A percentile compares a stretch with the other conserved stretches of the same genome.
Evolutionary conservation across 495 filamentous ascomycete genomes (phyloP).

Genomic region (Pyrenopolyporus hunteri): DNA sequence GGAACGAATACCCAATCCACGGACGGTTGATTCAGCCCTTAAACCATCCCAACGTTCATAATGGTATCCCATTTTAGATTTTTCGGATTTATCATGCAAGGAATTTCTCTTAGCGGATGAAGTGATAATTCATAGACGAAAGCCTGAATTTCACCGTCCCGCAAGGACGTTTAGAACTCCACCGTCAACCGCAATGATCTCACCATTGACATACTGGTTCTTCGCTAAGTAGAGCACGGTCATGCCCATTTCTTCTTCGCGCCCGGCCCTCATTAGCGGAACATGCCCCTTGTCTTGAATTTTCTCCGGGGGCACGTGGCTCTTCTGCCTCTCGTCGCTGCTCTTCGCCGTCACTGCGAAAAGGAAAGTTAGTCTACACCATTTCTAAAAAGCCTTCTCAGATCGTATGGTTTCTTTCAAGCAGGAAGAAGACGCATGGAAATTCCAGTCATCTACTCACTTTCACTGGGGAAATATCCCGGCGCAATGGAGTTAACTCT

Average conservation of each 20-base stretch:
- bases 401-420: neutral
- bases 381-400: too few species aligned
- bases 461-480: constrained; percentile 67
- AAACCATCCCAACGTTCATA: too few species aligned
- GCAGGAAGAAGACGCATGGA: neutral
- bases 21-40: too few species aligned
- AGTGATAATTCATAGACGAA: too few species aligned
- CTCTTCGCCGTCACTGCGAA: constrained; percentile 60
- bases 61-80: too few species aligned
- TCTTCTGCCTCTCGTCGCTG: constrained; percentile 62
- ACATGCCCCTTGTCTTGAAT: constrained; percentile 58
- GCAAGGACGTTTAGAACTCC: constrained; percentile 54
- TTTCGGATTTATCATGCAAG: too few species aligned
- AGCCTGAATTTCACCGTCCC: constrained; percentile 37
- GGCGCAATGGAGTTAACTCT: constrained; percentile 68
- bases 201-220: constrained; percentile 66
- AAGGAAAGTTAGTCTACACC: constrained; percentile 4
- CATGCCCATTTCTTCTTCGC: constrained; percentile 64
- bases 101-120: too few species aligned
- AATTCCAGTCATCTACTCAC: neutral
- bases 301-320: constrained; percentile 55
- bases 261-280: constrained; percentile 59
- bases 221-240: constrained; percentile 61
- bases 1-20: too few species aligned
- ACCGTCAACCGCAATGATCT: constrained; percentile 66